phyloP scores from a whole-genome alignment of 1,139 yeast genomes.

The Pichia kudriavzevii region DNA sequence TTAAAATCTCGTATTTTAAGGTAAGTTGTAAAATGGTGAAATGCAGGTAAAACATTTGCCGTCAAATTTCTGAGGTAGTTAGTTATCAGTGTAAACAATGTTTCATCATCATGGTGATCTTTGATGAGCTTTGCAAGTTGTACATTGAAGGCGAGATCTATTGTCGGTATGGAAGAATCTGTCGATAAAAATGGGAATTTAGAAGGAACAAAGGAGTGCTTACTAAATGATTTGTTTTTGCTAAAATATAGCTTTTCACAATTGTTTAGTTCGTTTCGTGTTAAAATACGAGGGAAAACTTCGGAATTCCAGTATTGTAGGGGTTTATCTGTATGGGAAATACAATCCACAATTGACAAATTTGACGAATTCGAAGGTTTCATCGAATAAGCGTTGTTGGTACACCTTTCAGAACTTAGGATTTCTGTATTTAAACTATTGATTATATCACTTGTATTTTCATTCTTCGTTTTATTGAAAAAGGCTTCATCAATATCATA shows the following conservation, averaged over 20 bases:
- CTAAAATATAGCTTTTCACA: too few relatives aligned
- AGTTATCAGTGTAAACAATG: slow-evolving; percentile 21
- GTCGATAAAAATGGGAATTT: slow-evolving; percentile 5
- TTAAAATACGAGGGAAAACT: slow-evolving; percentile 17
- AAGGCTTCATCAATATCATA: slow-evolving; percentile 6
- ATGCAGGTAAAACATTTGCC: slow-evolving; percentile 19
- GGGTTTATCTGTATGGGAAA: not conserved
- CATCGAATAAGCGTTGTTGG: too few relatives aligned
- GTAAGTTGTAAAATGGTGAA: slow-evolving; percentile 17
- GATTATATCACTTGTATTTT: not conserved
- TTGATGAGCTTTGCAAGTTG: slow-evolving; percentile 14
- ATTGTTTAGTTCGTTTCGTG: too few relatives aligned
- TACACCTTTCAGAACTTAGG: too few relatives aligned
- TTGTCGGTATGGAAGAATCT: slow-evolving; percentile 14
- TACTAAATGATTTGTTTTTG: not conserved
- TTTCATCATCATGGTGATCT: slow-evolving; percentile 25
- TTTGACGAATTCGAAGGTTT: too few relatives aligned
- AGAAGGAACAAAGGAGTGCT: slow-evolving; percentile 1
- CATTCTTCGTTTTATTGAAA: slow-evolving; percentile 2
- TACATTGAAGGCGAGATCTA: slow-evolving; percentile 19
- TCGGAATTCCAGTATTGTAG: slow-evolving; percentile 18
- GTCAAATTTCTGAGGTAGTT: slow-evolving; percentile 20
- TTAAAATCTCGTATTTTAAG: slow-evolving; percentile 17
- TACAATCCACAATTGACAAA: not conserved
- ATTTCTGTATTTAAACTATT: not conserved